Conservation (phyloP, 2,329 filamentous ascomycete species). For the Aspergillus nomiae region DNA sequence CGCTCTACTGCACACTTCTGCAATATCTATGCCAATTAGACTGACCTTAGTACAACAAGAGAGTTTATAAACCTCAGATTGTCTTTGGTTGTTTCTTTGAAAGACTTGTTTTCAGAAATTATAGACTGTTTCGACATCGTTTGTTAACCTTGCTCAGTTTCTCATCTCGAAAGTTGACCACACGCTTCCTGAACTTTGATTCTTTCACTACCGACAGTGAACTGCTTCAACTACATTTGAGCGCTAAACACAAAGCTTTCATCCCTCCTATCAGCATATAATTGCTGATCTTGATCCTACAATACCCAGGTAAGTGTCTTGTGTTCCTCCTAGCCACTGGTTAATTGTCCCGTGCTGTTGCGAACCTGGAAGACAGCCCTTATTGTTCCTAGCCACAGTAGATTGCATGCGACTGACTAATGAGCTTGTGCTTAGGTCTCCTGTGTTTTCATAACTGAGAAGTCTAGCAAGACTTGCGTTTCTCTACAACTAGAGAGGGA, state of each 20-base stretch:
- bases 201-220: background rate
- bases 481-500: conserved; percentile 26
- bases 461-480: background rate
- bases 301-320: background rate
- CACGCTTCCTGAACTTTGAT: background rate
- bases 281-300: background rate
- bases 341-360: background rate
- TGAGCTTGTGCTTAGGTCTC: background rate
- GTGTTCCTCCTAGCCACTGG: background rate
- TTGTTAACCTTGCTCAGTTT: background rate
- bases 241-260: background rate
- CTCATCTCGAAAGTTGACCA: background rate
- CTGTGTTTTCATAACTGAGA: background rate
- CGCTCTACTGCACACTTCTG: background rate
- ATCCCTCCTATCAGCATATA: background rate
- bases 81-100: background rate
- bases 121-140: background rate
- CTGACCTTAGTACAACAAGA: background rate
- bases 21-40: background rate
- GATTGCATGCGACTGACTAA: background rate
- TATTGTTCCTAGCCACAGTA: background rate
- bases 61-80: background rate
- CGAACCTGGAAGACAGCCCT: background rate
- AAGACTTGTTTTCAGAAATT: background rate
- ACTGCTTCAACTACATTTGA: background rate